phyloP scores from a whole-genome alignment of 805 yeast genomes.

The Komagataella pseudopastoris region DNA sequence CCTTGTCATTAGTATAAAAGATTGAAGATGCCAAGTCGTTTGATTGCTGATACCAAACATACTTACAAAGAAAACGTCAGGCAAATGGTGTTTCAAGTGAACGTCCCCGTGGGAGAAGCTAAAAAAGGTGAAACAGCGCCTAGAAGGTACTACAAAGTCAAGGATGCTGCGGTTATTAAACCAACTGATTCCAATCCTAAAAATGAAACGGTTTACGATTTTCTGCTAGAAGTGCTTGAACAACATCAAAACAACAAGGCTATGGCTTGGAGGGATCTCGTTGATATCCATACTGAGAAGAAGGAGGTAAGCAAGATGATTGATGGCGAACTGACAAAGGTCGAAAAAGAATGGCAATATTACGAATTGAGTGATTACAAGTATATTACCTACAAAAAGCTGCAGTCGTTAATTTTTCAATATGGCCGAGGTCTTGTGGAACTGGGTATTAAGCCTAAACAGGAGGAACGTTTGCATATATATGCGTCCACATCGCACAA shows the following conservation, averaged over 20 bases:
- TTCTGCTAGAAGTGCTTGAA: conserved; percentile 44
- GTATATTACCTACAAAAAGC: conserved; percentile 47
- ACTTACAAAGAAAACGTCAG: background rate
- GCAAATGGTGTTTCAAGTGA: conserved; percentile 18
- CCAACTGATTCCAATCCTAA: conserved; percentile 43
- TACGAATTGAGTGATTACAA: conserved; percentile 69
- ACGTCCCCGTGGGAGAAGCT: conserved; percentile 59
- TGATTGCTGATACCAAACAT: background rate
- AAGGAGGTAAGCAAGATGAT: conserved; percentile 62
- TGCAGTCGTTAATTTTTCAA: conserved; percentile 31
- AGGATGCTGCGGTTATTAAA: conserved; percentile 30
- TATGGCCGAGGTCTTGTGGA: conserved; percentile 67
- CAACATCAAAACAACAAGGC: conserved; percentile 39
- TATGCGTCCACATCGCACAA: conserved; percentile 79
- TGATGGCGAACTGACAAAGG: conserved; percentile 59
- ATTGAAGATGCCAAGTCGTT: background rate
- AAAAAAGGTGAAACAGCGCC: conserved; percentile 74
- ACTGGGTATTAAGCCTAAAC: conserved; percentile 55
- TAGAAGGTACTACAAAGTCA: conserved; percentile 45
- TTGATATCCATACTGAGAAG: conserved; percentile 63
- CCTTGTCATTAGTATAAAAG: background rate
- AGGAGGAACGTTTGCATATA: conserved; percentile 56
- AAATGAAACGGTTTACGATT: conserved; percentile 60
- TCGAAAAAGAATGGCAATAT: conserved; percentile 79
- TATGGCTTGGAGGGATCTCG: conserved; percentile 69